Conservation (phyloP, 2,329 filamentous ascomycete genomes). For the Penicillium sp. region DNA sequence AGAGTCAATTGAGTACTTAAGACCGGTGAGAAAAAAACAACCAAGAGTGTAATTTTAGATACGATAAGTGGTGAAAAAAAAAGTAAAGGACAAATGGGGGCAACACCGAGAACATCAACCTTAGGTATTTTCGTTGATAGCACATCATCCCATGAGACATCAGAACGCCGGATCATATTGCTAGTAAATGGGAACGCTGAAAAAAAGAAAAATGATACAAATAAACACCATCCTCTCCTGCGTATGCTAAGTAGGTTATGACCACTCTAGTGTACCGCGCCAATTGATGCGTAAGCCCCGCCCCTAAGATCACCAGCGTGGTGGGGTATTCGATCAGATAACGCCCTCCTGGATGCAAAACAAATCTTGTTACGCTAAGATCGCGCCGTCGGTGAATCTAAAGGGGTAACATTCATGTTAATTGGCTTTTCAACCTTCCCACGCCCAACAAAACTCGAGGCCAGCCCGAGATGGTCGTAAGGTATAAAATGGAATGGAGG, state of each 20-base stretch:
- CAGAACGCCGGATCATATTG: conserved; percentile 23
- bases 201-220: conserved; percentile 26
- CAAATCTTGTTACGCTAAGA: conserved; percentile 18
- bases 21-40: no score
- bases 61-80: background rate
- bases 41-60: background rate
- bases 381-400: conserved; percentile 10
- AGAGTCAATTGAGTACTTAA: background rate
- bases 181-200: conserved; percentile 24
- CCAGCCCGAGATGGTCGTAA: conserved; percentile 21
- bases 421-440: background rate
- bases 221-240: conserved; percentile 16
- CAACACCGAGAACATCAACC: background rate
- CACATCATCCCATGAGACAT: conserved; percentile 15
- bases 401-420: background rate
- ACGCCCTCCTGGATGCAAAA: conserved; percentile 16
- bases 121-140: conserved; percentile 15
- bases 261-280: conserved; percentile 6
- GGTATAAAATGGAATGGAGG: background rate
- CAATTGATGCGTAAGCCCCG: conserved; percentile 13
- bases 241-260: conserved; percentile 18
- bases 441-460: conserved; percentile 19
- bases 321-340: conserved; percentile 10
- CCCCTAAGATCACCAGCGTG: conserved; percentile 18
- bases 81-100: background rate